These are phyloP conservation scores for Gracilaria domingensis DNA, from an alignment of 23 red algal genomes.

Conservation along the genomic window DNA sequence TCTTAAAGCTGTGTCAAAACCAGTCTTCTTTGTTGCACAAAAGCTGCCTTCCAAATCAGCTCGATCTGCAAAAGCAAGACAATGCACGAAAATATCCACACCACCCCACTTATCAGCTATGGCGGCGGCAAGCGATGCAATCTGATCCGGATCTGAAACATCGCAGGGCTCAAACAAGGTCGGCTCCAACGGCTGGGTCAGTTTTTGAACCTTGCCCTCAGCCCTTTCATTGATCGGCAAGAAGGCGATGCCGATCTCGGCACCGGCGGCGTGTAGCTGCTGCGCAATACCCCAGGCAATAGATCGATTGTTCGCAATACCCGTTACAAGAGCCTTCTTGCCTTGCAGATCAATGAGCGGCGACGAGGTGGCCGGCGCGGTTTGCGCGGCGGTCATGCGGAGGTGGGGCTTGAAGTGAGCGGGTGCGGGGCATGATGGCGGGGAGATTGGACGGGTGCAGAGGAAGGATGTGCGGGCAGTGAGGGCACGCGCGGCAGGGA, in stretches of 20 bases:
- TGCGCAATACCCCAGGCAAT: slow-evolving; percentile 98
- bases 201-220: slow-evolving; percentile 66
- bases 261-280: slow-evolving; percentile 80
- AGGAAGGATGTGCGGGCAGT: not conserved
- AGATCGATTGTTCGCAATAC: slow-evolving; percentile 97
- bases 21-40: slow-evolving; percentile 71
- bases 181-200: slow-evolving; percentile 77
- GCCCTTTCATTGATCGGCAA: slow-evolving; percentile 91
- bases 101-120: slow-evolving; percentile 88
- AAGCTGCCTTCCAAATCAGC: slow-evolving; percentile 93
- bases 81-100: slow-evolving; percentile 96
- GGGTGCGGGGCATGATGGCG: not conserved
- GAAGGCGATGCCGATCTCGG: slow-evolving; percentile 93
- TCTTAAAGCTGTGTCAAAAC: slow-evolving; percentile 81
- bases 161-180: slow-evolving; percentile 86
- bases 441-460: not conserved
- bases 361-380: slow-evolving; percentile 24
- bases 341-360: slow-evolving; percentile 95
- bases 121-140: slow-evolving; percentile 52
- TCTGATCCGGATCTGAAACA: slow-evolving; percentile 76
- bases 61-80: slow-evolving; percentile 94
- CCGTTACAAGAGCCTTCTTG: slow-evolving; percentile 97
- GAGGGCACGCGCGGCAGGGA: slow-evolving; percentile 2
- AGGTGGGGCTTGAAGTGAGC: not conserved
- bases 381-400: slow-evolving; percentile 64